Evolutionary conservation across 225 moss, liverwort and hornwort genomes (phyloP), one percentile per base, ranked within the genome.

Genomic region (Lunularia cruciata): DNA sequence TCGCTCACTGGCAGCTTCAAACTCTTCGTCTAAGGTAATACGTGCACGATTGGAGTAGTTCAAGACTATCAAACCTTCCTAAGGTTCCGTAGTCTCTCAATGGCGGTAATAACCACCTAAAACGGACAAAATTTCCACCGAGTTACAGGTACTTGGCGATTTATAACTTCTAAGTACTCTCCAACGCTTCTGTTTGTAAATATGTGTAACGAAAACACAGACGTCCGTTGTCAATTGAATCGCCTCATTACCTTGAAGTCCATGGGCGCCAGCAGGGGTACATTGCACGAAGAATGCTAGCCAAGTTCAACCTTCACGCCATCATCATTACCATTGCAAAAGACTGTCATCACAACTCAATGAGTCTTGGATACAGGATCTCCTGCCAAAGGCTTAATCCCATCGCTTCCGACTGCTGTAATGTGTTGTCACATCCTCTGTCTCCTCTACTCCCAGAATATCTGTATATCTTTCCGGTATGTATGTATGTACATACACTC

Each of bases 361-460:
- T 36, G 18, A 18, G 37, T 38, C 60, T 2, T 60, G n/a, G 38
- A 60, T 59, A 34, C 60, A 60, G 60, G 54, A 54, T 37, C 60
- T 10, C 60, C 37, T 19, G 36, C 59, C 59, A 18, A 36, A 22
- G 37, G 11, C 37, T 34, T 38, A 22, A 60, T 60, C 36, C 60
- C 36, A 23, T 38, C 36, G 20, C 16, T 33, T 22, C 10, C 37
- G 11, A 38, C 60, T 20, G 60, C 60, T 60, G 20, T 22, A 14
- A n/a, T 20, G 22, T 38, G 37, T 7, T 38, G 0, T 4, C 22
- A 60, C 36, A 23, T 60, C 36, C 22, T n/a, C 60, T 60, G 37
- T 20, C 60, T 23, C 37, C 60, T 2, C 16, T 38, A 37, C 22
- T 60, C 60, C 53, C 11, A 23, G n/a, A n/a, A n/a, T n/a, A n/a